Evolutionary conservation across 108 stramenopile species (phyloP).

Genomic region (Nitzschia putrida): DNA sequence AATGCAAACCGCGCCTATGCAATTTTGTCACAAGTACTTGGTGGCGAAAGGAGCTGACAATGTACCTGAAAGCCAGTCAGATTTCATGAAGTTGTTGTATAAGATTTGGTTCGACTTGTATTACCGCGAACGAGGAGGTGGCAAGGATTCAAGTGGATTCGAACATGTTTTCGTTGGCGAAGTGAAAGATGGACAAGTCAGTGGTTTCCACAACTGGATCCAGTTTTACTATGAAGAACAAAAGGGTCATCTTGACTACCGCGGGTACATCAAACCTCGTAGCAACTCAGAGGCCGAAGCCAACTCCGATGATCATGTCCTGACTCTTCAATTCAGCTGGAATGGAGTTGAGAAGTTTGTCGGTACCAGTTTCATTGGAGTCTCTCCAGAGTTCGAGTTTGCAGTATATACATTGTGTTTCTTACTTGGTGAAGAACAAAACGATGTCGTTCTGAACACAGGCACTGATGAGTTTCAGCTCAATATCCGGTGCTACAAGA

Average conservation of each 20-base stretch:
- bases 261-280: slow-evolving; percentile 80
- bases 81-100: slow-evolving; percentile 65
- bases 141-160: slow-evolving; percentile 82
- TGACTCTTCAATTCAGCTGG: slow-evolving; percentile 89
- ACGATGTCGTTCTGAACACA: slow-evolving; percentile 57
- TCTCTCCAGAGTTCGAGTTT: slow-evolving; percentile 90
- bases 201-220: slow-evolving; percentile 94
- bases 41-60: slow-evolving; percentile 46
- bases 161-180: slow-evolving; percentile 96
- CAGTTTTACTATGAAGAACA: slow-evolving; percentile 87
- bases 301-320: slow-evolving; percentile 56
- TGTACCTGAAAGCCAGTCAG: slow-evolving; percentile 54
- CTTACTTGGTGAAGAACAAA: slow-evolving; percentile 68
- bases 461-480: slow-evolving; percentile 59
- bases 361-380: slow-evolving; percentile 79
- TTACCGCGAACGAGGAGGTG: slow-evolving; percentile 54
- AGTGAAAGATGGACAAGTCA: slow-evolving; percentile 67
- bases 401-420: slow-evolving; percentile 87
- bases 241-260: slow-evolving; percentile 80
- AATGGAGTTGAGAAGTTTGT: slow-evolving; percentile 85
- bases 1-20: slow-evolving; percentile 88
- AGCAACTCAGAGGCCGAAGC: slow-evolving; percentile 55
- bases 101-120: slow-evolving; percentile 90
- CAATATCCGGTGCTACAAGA: slow-evolving; percentile 70
- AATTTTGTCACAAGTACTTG: slow-evolving; percentile 85